phyloP scores from a whole-genome alignment of 768 basidiomycete genomes.

The Serendipita vermifera region DNA sequence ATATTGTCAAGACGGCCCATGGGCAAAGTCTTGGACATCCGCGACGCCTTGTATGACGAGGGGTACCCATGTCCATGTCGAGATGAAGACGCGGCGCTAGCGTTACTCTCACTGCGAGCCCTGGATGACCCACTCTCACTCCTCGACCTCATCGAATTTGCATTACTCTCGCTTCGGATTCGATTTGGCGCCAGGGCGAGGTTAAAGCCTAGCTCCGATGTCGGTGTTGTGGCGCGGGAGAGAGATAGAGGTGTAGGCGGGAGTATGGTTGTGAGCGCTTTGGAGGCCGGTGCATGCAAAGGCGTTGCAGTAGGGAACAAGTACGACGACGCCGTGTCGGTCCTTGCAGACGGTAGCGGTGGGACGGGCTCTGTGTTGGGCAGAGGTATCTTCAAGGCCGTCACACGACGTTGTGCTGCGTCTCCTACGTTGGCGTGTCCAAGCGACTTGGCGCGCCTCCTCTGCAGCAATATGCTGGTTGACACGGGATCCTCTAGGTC shows the following conservation, averaged over 20 bases:
- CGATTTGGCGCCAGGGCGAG: not conserved
- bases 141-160: not conserved
- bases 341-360: not conserved
- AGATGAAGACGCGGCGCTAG: not conserved
- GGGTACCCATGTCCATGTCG: not conserved
- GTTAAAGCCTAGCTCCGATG: too few species aligned
- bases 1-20: not conserved
- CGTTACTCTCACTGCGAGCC: not conserved
- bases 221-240: not conserved
- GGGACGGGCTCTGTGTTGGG: not conserved
- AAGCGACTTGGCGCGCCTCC: not conserved
- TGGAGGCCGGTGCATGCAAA: not conserved
- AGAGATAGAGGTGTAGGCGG: not conserved
- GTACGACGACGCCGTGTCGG: not conserved
- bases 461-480: not conserved
- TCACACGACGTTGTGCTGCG: not conserved
- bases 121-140: not conserved
- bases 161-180: not conserved
- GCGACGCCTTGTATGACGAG: not conserved
- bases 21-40: not conserved
- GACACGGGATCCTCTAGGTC: not conserved
- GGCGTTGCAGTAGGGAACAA: not conserved
- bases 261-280: not conserved
- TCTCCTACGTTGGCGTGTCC: not conserved
- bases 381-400: not conserved